phyloP scores from a whole-genome alignment of 2,329 filamentous ascomycete species.

The Aspergillus brunneoviolaceus region DNA sequence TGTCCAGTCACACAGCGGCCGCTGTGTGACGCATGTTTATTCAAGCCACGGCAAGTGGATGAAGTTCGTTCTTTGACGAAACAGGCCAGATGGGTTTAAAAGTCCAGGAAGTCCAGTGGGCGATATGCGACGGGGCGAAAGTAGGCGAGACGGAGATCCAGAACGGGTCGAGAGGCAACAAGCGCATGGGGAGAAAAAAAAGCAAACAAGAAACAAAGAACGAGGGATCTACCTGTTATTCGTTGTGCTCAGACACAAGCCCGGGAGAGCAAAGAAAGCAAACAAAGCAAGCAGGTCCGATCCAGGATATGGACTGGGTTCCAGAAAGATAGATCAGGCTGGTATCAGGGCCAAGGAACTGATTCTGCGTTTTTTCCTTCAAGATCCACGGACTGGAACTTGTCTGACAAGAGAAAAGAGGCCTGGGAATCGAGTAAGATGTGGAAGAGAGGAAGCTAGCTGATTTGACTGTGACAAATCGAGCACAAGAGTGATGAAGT shows the following conservation, averaged over 20 bases:
- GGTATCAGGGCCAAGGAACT: slow-evolving; percentile 23
- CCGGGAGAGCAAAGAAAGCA: slow-evolving; percentile 30
- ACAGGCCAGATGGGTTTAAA: slow-evolving; percentile 16
- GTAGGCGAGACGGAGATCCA: slow-evolving; percentile 10
- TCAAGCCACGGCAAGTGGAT: slow-evolving; percentile 28
- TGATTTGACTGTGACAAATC: slow-evolving; percentile 24
- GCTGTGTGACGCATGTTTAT: slow-evolving; percentile 24
- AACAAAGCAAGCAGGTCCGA: slow-evolving; percentile 34
- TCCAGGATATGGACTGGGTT: slow-evolving; percentile 31
- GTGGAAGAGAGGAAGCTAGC: slow-evolving; percentile 6
- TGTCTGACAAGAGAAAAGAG: slow-evolving; percentile 13
- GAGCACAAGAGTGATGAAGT: slow-evolving; percentile 20
- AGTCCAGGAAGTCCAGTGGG: slow-evolving; percentile 11
- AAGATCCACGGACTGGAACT: slow-evolving; percentile 21
- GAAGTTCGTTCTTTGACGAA: slow-evolving; percentile 23
- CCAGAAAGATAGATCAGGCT: slow-evolving; percentile 24
- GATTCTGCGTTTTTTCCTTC: slow-evolving; percentile 12
- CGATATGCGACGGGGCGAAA: slow-evolving; percentile 5
- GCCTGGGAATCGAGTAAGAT: slow-evolving; percentile 1
- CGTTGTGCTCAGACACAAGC: slow-evolving; percentile 29
- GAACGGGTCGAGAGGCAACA: slow-evolving; percentile 8
- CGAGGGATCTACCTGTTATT: slow-evolving; percentile 45
- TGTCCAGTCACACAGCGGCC: slow-evolving; percentile 37
- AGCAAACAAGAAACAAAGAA: slow-evolving; percentile 29
- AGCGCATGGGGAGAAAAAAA: slow-evolving; percentile 13